These are phyloP conservation scores for Hypoxylon sp. DNA, from an alignment of 2,329 filamentous ascomycete species.

Conservation along the genomic window DNA sequence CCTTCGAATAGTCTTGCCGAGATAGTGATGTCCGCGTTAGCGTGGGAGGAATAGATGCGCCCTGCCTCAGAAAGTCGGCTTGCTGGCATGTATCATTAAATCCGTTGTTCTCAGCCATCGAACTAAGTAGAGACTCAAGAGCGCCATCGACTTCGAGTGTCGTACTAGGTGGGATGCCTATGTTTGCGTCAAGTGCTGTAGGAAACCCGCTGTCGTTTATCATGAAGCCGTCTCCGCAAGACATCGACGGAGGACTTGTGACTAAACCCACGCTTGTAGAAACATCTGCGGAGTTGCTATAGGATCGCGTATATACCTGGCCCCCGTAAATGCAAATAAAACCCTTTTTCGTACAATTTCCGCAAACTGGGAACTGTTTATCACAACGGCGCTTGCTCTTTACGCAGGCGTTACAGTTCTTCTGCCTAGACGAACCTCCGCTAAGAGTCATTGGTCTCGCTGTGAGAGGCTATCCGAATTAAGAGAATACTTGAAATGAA, in stretches of 20 bases:
- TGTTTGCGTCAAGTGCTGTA: slow-evolving; percentile 15
- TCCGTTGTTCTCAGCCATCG: slow-evolving; percentile 24
- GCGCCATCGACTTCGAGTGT: slow-evolving; percentile 36
- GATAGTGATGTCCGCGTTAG: slow-evolving; percentile 30
- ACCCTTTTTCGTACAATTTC: slow-evolving; percentile 60
- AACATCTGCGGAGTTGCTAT: slow-evolving; percentile 50
- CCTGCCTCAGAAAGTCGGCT: slow-evolving; percentile 17
- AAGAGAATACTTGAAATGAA: neutral
- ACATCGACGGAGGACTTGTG: slow-evolving; percentile 55
- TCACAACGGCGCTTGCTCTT: slow-evolving; percentile 64
- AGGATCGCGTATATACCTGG: slow-evolving; percentile 18
- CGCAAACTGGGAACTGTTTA: slow-evolving; percentile 61
- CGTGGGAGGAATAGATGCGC: slow-evolving; percentile 11
- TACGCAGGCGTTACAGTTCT: slow-evolving; percentile 66
- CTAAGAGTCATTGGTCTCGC: slow-evolving; percentile 32
- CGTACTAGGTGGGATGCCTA: slow-evolving; percentile 18
- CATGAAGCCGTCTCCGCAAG: slow-evolving; percentile 24
- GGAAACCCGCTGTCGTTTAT: slow-evolving; percentile 20
- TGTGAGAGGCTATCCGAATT: neutral
- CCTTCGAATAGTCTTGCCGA: slow-evolving; percentile 44
- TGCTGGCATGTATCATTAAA: slow-evolving; percentile 28
- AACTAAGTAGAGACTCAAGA: slow-evolving; percentile 37
- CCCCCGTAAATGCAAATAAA: slow-evolving; percentile 59
- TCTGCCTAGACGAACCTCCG: slow-evolving; percentile 60
- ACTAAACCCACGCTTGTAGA: slow-evolving; percentile 51